A percentile compares a stretch with the other conserved stretches of the same genome.
These are phyloP conservation scores for Penicillium turbatum DNA, from an alignment of 495 filamentous ascomycete genomes.

Conservation along the genomic window DNA sequence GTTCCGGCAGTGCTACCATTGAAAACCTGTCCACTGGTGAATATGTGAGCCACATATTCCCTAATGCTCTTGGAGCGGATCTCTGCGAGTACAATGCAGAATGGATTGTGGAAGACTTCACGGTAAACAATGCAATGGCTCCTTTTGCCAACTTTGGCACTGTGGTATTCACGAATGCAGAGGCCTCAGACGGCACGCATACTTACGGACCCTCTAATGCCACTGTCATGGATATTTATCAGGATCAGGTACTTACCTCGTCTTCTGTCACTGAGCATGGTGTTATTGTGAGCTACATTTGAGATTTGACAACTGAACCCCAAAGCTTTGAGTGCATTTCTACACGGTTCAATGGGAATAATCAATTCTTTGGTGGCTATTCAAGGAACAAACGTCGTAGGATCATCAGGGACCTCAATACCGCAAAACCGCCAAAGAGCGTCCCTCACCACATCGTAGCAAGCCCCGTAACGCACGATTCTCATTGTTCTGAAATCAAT, in stretches of 20 bases:
- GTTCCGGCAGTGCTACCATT: constrained; percentile 45
- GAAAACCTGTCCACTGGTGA: constrained; percentile 50
- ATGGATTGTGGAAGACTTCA: constrained; percentile 61
- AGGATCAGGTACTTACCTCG: constrained; percentile 40
- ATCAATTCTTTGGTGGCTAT: background rate
- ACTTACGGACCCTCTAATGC: constrained; percentile 33
- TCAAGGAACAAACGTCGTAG: constrained; percentile 10
- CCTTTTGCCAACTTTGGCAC: constrained; percentile 52
- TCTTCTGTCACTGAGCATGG: constrained; percentile 28
- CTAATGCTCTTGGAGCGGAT: constrained; percentile 20
- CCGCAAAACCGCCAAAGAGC: constrained; percentile 21
- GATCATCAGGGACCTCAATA: constrained; percentile 23
- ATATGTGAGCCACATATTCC: constrained; percentile 46
- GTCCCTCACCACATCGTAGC: constrained; percentile 30
- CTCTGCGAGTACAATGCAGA: constrained; percentile 47
- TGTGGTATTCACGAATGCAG: constrained; percentile 42
- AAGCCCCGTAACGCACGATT: constrained; percentile 31
- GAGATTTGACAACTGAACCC: background rate
- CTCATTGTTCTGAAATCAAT: constrained; percentile 26
- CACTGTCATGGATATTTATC: constrained; percentile 46
- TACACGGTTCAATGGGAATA: background rate
- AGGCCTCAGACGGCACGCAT: constrained; percentile 21
- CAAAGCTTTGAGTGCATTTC: background rate
- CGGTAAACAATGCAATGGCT: constrained; percentile 36
- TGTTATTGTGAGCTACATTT: constrained; percentile 22